Evolutionary conservation across 108 stramenopile species (phyloP), one percentile per base, ranked within the genome.

Genomic region (Skeletonema menzelii): DNA sequence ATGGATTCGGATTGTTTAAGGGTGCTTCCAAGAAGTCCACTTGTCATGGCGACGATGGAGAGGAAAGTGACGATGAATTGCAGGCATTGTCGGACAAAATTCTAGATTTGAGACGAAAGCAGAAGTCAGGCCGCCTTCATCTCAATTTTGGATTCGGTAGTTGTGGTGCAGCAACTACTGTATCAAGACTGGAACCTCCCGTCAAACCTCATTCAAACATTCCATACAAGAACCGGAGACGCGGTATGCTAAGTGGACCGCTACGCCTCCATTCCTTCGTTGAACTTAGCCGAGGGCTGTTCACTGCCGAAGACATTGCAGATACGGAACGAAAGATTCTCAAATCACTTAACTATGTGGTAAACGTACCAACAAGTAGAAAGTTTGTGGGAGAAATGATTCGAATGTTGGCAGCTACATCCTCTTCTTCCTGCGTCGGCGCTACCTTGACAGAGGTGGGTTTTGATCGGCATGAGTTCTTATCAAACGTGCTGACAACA

Each of bases 231-330:
- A 69, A 69, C 3, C 69, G 76, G 8, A 77, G 70, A 57, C 76
- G 76, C 26, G 76, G 76, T 4, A 70, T 77, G 76, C 56, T 77
- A 7, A 70, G 64, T 20, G 77, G 77, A 14, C 77, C 77, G 7
- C 59, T 78, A 22, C 69, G 77, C 35, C 69, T 78, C 15, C 55
- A 65, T 42, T 78, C 87, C 27, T 73, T 87, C 31, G 66, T 84
- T 38, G 79, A 78, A 40, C 80, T 91, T 67, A 83, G 84, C 28
- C 83, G 82, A 56, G 87, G 84, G 10, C 83, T 83, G 26, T 91
- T 85, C 70, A 70, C 76, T 22, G 47, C 59, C 28, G 47, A 77
- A 56, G 84, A 91, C 49, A 85, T 91, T 67, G 57, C 47, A 3
- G 65, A 66, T 20, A 83, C 89, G 22, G 89, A 91, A 57, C 26